Percentiles rank a stretch among this genome's conserved stretches.
phyloP scores from a whole-genome alignment of 805 yeast genomes.

The Brettanomyces custersianus region DNA sequence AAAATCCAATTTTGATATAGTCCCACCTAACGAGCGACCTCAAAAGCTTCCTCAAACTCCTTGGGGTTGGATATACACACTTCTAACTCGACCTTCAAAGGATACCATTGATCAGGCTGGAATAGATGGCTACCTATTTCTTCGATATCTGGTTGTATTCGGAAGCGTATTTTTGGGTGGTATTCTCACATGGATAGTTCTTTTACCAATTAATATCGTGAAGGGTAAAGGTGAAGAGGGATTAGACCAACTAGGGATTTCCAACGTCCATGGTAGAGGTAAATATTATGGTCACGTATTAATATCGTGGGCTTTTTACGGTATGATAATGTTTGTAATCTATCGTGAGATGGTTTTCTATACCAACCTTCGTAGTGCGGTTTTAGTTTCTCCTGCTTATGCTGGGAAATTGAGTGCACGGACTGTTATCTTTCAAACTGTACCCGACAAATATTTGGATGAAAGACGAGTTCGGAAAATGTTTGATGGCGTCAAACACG shows the following conservation, averaged over 20 bases:
- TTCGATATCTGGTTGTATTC: slow-evolving; percentile 63
- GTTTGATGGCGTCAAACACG: slow-evolving; percentile 73
- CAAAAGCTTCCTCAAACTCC: slow-evolving; percentile 65
- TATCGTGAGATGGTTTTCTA: slow-evolving; percentile 79
- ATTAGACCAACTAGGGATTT: slow-evolving; percentile 65
- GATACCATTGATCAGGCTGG: slow-evolving; percentile 83
- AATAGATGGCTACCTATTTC: slow-evolving; percentile 86
- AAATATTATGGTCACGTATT: slow-evolving; percentile 85
- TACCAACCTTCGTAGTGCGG: slow-evolving; percentile 68
- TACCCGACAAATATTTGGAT: slow-evolving; percentile 64
- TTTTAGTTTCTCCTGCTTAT: slow-evolving; percentile 71
- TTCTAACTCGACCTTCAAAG: slow-evolving; percentile 59
- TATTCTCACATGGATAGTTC: slow-evolving; percentile 49
- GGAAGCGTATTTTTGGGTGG: slow-evolving; percentile 47
- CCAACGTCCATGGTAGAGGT: slow-evolving; percentile 52
- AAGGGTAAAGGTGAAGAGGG: slow-evolving; percentile 56
- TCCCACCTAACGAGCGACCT: slow-evolving; percentile 53
- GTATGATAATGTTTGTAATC: slow-evolving; percentile 57
- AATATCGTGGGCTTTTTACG: slow-evolving; percentile 71
- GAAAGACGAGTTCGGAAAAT: slow-evolving; percentile 65
- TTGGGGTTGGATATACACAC: slow-evolving; percentile 57
- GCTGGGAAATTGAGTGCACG: slow-evolving; percentile 68
- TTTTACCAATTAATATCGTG: slow-evolving; percentile 79
- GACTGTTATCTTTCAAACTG: slow-evolving; percentile 76
- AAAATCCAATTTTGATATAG: slow-evolving; percentile 56